These are phyloP conservation scores for Picea glauca DNA, from an alignment of 75 land plant species.

Conservation along the genomic window DNA sequence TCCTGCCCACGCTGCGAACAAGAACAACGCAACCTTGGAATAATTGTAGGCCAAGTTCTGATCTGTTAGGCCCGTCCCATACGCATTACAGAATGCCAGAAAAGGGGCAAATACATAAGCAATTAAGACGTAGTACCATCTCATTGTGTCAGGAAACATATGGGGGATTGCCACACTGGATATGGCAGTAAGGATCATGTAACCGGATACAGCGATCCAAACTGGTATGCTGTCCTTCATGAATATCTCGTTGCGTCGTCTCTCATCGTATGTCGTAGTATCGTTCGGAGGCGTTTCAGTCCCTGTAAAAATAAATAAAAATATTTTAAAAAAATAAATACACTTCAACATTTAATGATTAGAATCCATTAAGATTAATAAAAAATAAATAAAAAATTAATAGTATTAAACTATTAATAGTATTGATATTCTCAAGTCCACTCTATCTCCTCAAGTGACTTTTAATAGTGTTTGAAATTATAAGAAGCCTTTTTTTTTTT, in stretches of 20 bases:
- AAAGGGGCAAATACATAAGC: slow-evolving; percentile 55
- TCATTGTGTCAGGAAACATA: slow-evolving; percentile 32
- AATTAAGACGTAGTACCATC: slow-evolving; percentile 65
- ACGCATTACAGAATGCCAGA: slow-evolving; percentile 81
- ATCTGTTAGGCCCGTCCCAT: slow-evolving; percentile 75
- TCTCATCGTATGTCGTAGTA: slow-evolving; percentile 11
- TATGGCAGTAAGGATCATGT: slow-evolving; percentile 27
- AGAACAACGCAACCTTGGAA: slow-evolving; percentile 60
- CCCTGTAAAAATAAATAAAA: no score
- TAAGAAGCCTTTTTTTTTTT: no score
- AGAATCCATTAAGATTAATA: no score
- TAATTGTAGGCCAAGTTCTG: slow-evolving; percentile 70
- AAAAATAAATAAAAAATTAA: no score
- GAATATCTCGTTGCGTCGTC: slow-evolving; percentile 29
- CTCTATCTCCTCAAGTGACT: no score
- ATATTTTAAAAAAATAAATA: no score
- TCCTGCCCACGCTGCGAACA: slow-evolving; percentile 75
- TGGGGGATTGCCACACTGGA: slow-evolving; percentile 33
- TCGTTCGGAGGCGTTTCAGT: no score
- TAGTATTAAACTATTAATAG: no score
- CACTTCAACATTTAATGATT: no score
- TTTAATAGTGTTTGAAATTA: no score
- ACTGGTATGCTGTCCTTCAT: slow-evolving; percentile 39
- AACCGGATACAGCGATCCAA: slow-evolving; percentile 23
- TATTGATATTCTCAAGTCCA: no score